Percentiles rank a stretch among this genome's conserved stretches.
These are phyloP conservation scores for Fusarium multiceps DNA, from an alignment of 2,329 filamentous ascomycete species.

Conservation along the genomic window DNA sequence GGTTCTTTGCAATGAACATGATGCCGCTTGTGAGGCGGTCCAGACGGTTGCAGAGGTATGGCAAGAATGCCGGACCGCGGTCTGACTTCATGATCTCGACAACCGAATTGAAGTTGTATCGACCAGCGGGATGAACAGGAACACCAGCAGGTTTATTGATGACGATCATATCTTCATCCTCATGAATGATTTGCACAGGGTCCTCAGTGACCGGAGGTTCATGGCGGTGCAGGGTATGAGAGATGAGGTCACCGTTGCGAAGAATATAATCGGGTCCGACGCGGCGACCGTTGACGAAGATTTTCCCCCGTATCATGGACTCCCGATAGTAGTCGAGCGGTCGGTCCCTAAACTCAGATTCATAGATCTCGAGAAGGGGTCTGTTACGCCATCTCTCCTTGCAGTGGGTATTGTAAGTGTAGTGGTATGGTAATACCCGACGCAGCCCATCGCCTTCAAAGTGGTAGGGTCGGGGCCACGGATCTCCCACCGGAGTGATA, in stretches of 20 bases:
- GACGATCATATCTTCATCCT: slow-evolving; percentile 92
- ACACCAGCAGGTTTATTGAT: slow-evolving; percentile 97
- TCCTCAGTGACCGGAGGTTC: slow-evolving; percentile 91
- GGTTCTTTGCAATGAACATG: slow-evolving; percentile 96
- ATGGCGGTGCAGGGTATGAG: slow-evolving; percentile 93
- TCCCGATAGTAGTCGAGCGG: slow-evolving; percentile 86
- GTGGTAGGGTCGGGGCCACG: slow-evolving; percentile 77
- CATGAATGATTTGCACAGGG: slow-evolving; percentile 84
- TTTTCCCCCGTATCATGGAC: slow-evolving; percentile 82
- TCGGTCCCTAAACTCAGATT: slow-evolving; percentile 90
- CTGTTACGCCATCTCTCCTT: slow-evolving; percentile 93
- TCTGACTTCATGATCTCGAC: slow-evolving; percentile 93
- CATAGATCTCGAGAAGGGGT: slow-evolving; percentile 86
- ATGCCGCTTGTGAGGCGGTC: slow-evolving; percentile 94
- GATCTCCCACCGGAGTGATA: slow-evolving; percentile 51
- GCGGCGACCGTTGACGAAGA: slow-evolving; percentile 81
- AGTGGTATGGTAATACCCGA: slow-evolving; percentile 87
- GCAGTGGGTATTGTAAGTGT: slow-evolving; percentile 93
- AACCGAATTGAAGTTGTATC: slow-evolving; percentile 95
- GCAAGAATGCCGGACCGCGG: slow-evolving; percentile 64
- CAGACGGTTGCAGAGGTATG: slow-evolving; percentile 86
- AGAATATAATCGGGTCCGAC: slow-evolving; percentile 77
- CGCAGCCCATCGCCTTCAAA: slow-evolving; percentile 81
- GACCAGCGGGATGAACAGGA: slow-evolving; percentile 92
- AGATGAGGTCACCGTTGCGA: slow-evolving; percentile 90